phyloP scores from a whole-genome alignment of 306 rosid genomes.

The Glycine soja region DNA sequence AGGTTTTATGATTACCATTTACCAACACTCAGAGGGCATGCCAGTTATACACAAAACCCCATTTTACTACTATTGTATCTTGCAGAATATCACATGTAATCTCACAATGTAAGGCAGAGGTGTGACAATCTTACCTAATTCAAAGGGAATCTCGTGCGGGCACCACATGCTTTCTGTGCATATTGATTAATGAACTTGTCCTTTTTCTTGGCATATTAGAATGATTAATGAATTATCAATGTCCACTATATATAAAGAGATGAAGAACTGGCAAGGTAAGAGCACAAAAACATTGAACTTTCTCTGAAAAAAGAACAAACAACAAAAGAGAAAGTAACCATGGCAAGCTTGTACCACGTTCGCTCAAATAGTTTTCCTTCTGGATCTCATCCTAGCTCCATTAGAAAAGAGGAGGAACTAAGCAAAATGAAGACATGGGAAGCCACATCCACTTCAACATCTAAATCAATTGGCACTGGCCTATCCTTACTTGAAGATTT shows the following conservation, averaged over 20 bases:
- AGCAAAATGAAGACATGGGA: slow-evolving; percentile 56
- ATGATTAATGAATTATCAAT: not conserved
- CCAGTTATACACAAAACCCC: slow-evolving; percentile 30
- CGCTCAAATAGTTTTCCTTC: slow-evolving; percentile 76
- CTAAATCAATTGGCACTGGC: slow-evolving; percentile 49
- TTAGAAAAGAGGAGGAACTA: slow-evolving; percentile 60
- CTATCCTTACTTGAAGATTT: slow-evolving; percentile 59
- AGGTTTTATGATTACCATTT: slow-evolving; percentile 33
- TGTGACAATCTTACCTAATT: slow-evolving; percentile 50
- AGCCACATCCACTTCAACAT: slow-evolving; percentile 50
- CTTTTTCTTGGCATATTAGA: slow-evolving; percentile 1
- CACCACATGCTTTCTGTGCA: slow-evolving; percentile 55
- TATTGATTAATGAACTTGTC: not conserved
- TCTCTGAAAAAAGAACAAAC: not conserved
- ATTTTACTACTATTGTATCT: not conserved
- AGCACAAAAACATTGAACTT: slow-evolving; percentile 27
- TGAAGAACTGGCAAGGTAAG: not conserved
- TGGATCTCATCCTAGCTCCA: slow-evolving; percentile 66
- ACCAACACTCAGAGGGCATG: slow-evolving; percentile 39
- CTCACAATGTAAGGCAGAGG: slow-evolving; percentile 48
- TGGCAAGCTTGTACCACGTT: slow-evolving; percentile 56
- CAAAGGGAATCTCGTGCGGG: slow-evolving; percentile 42
- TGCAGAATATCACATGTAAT: slow-evolving; percentile 37
- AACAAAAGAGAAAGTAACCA: slow-evolving; percentile 39
- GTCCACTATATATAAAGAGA: slow-evolving; percentile 29